Base-by-base conservation (phyloP, 1,284 basidiomycete species). In the Entoloma clypeatum region DNA sequence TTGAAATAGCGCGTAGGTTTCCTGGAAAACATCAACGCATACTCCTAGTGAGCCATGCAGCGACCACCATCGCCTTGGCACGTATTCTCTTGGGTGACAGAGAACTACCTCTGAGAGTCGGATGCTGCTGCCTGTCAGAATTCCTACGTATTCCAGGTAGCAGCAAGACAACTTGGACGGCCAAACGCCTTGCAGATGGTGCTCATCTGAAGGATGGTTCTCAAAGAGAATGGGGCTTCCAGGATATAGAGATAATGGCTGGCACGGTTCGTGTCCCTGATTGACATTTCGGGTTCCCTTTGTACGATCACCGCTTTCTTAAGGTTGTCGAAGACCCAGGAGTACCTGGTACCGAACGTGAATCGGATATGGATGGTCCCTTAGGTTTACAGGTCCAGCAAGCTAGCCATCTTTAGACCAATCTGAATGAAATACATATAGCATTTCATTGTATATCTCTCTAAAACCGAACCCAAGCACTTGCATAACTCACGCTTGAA, bases 401-500 rank as follows among this genome's bases (percentile, higher is more conserved):
- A 51, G 41, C 52, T 42, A 65, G 62, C 48, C 69, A 71, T 45
- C 65, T 80, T 41, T 55, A 41, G 35, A 25, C 9, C 6, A n/a
- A 5, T 23, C 24, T n/a, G 17, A 29, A 22, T 33, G 11, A n/a
- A n/a, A 26, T 27, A 31, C 9, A 31, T 14, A 13, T 25, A 35
- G 23, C 21, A 8, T 23, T 34, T 25, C n/a, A 34, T 45, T 29
- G 23, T 41, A 41, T 22, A 33, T 34, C 5, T 10, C 22, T 41
- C 53, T 65, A 72, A 54, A 85, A 75, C 30, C 65, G 70, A 35
- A 91, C 65, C 64, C 80, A 90, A 17, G 86, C 95, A 57, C 91
- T 92, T 2, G 93, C 94, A 61, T 99, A 99, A 60, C 91, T 95
- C 24, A 99, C 95, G 57, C 92, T 95, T 34, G 86, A 91, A 61